phyloP scores from a whole-genome alignment of 768 basidiomycete genomes.

The Kwoniella bestiolae region DNA sequence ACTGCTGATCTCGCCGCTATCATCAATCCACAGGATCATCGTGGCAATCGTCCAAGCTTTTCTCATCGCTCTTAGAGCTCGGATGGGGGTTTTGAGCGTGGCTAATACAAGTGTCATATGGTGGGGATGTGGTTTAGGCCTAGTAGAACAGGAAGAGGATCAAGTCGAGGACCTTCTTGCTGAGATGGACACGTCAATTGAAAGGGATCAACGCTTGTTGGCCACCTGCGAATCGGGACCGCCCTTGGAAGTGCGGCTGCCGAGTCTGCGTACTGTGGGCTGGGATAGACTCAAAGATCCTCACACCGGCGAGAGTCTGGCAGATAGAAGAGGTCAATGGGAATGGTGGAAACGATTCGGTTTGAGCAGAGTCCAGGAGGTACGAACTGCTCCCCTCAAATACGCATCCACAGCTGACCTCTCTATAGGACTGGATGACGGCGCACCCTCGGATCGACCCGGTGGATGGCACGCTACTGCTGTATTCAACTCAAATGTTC shows the following conservation, averaged over 20 bases:
- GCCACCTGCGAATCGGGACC: conserved; percentile 60
- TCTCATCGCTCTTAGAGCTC: conserved; percentile 50
- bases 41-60: conserved; percentile 53
- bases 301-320: conserved; percentile 33
- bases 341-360: conserved; percentile 43
- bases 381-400: conserved; percentile 15
- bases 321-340: conserved; percentile 31
- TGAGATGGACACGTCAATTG: conserved; percentile 1
- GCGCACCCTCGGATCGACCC: conserved; percentile 78
- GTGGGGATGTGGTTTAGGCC: conserved; percentile 51
- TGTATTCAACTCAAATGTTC: conserved; percentile 56
- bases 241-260: conserved; percentile 56
- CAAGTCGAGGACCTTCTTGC: conserved; percentile 13
- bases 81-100: conserved; percentile 54
- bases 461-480: conserved; percentile 49
- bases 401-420: conserved; percentile 57
- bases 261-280: conserved; percentile 57
- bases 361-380: conserved; percentile 50
- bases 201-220: conserved; percentile 53
- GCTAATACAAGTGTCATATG: conserved; percentile 59
- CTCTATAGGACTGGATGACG: conserved; percentile 73
- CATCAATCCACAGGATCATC: conserved; percentile 54
- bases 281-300: conserved; percentile 53
- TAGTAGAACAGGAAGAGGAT: conserved; percentile 37
- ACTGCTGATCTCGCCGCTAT: conserved; percentile 57